These are phyloP conservation scores for Podaxis pistillaris DNA, from an alignment of 768 basidiomycete species.

Conservation along the genomic window DNA sequence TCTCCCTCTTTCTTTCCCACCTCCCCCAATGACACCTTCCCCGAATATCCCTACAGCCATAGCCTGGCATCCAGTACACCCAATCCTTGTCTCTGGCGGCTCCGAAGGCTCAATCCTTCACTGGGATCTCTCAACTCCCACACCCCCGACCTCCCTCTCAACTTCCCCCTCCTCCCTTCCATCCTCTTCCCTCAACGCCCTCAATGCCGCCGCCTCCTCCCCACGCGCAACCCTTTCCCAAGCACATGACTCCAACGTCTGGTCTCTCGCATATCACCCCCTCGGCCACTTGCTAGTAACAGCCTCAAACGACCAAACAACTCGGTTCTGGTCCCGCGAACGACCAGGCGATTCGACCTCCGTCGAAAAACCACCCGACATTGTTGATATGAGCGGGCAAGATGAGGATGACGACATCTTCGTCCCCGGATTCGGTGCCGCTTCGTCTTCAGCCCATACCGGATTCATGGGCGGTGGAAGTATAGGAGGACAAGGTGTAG, in stretches of 20 bases:
- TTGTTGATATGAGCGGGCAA: slow-evolving; percentile 51
- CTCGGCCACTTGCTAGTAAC: slow-evolving; percentile 92
- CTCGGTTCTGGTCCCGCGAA: slow-evolving; percentile 97
- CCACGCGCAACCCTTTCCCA: slow-evolving; percentile 88
- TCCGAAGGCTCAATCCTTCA: slow-evolving; percentile 93
- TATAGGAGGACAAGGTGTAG: slow-evolving; percentile 24
- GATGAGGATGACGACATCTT: slow-evolving; percentile 69
- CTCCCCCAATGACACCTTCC: background rate
- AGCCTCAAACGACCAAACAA: slow-evolving; percentile 98
- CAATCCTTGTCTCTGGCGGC: slow-evolving; percentile 89
- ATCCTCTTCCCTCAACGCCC: slow-evolving; percentile 40
- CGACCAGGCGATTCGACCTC: slow-evolving; percentile 80
- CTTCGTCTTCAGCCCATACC: slow-evolving; percentile 30
- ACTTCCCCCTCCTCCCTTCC: slow-evolving; percentile 40
- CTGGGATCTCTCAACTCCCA: slow-evolving; percentile 81
- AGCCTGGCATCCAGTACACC: slow-evolving; percentile 95
- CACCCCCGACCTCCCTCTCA: slow-evolving; percentile 4
- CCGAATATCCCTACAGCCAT: slow-evolving; percentile 53
- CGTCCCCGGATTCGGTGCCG: slow-evolving; percentile 67
- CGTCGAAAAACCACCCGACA: slow-evolving; percentile 81
- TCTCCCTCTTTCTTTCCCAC: background rate
- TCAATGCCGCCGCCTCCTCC: slow-evolving; percentile 32
- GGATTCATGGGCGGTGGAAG: slow-evolving; percentile 31
- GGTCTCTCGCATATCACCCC: slow-evolving; percentile 94
- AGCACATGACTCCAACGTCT: slow-evolving; percentile 98